Conservation (phyloP, 805 yeast genomes). For the Lipomyces anomalus region DNA sequence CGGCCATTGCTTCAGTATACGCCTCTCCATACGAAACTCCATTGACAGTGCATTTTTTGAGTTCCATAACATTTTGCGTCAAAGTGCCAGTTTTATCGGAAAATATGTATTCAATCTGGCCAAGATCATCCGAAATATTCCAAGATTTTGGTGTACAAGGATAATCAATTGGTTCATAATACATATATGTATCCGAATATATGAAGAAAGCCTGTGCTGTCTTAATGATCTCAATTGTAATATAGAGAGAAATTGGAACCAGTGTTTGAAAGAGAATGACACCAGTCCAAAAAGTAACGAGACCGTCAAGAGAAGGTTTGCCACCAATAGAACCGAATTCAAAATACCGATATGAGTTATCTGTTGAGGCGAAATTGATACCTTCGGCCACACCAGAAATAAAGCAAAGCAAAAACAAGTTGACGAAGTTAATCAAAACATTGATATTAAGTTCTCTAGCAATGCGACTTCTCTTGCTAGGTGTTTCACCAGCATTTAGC, state of each 20-base stretch:
- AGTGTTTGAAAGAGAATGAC: constrained; percentile 68
- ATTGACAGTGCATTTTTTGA: constrained; percentile 65
- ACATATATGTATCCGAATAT: constrained; percentile 63
- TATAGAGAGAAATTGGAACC: constrained; percentile 75
- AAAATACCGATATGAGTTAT: constrained; percentile 48
- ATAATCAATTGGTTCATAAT: constrained; percentile 60
- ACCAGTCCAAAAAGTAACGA: constrained; percentile 64
- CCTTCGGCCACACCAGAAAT: constrained; percentile 69
- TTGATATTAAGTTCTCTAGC: constrained; percentile 61
- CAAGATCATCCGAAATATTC: constrained; percentile 78
- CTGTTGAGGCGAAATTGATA: constrained; percentile 43
- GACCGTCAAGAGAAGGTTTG: constrained; percentile 58
- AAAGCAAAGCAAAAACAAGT: constrained; percentile 61
- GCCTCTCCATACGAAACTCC: constrained; percentile 68
- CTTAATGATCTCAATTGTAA: constrained; percentile 73
- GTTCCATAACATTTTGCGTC: constrained; percentile 80
- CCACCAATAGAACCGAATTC: constrained; percentile 59
- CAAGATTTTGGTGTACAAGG: constrained; percentile 79
- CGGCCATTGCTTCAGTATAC: constrained; percentile 72
- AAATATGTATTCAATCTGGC: constrained; percentile 75
- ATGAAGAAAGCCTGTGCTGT: constrained; percentile 73
- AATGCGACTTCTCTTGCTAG: constrained; percentile 62
- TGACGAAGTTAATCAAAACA: constrained; percentile 55
- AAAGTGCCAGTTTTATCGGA: constrained; percentile 82
- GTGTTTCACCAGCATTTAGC: constrained; percentile 73